phyloP scores from a whole-genome alignment of 2,329 filamentous ascomycete species.

The Parafenestella ontariensis region DNA sequence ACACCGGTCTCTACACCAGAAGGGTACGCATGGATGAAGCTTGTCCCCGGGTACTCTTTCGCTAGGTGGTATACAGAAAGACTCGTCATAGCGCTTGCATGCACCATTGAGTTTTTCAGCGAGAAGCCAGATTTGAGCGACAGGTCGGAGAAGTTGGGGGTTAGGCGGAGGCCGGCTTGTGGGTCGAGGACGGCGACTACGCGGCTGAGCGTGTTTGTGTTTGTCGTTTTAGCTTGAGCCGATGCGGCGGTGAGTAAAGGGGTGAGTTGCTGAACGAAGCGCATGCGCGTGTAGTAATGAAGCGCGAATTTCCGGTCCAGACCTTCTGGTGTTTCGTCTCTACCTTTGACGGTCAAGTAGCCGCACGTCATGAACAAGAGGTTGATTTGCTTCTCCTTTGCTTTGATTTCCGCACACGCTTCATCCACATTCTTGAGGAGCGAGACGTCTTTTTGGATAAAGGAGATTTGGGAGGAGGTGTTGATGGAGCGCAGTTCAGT shows the following conservation, averaged over 20 bases:
- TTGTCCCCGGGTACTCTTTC: conserved; percentile 21
- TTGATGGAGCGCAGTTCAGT: conserved; percentile 50
- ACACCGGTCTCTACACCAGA: conserved; percentile 31
- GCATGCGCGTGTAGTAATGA: conserved; percentile 47
- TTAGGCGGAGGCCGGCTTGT: conserved; percentile 14
- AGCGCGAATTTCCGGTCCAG: conserved; percentile 42
- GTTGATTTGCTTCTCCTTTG: conserved; percentile 61
- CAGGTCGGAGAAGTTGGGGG: conserved; percentile 34
- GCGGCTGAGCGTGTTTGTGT: conserved; percentile 34
- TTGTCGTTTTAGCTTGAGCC: conserved; percentile 17
- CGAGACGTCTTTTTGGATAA: conserved; percentile 53
- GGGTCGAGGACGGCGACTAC: conserved; percentile 42
- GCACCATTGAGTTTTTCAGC: conserved; percentile 30
- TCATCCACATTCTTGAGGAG: conserved; percentile 52
- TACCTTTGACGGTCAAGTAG: conserved; percentile 53
- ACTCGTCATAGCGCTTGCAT: conserved; percentile 36
- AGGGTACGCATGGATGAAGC: conserved; percentile 41
- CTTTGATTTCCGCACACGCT: conserved; percentile 56
- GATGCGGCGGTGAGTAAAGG: conserved; percentile 43
- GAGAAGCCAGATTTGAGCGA: conserved; percentile 33
- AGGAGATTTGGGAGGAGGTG: conserved; percentile 44
- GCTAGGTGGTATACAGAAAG: conserved; percentile 34
- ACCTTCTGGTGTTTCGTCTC: conserved; percentile 47
- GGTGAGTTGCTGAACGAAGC: conserved; percentile 49
- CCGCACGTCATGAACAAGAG: conserved; percentile 63